phyloP scores from a whole-genome alignment of 2,329 filamentous ascomycete species.

The Daldinia sp. region DNA sequence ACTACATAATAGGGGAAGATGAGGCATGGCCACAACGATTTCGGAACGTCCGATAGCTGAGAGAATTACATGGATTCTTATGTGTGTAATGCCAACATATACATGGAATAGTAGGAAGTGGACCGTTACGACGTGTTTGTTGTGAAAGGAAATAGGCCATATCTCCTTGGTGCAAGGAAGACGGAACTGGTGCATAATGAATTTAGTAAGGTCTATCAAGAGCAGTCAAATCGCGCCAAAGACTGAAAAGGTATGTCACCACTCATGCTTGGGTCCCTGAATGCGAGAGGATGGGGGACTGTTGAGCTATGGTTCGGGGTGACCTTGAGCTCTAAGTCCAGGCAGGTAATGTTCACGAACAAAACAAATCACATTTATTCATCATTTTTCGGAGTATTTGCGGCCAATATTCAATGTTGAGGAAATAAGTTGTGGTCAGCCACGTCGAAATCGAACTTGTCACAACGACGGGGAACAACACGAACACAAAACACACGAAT shows the following conservation, averaged over 20 bases:
- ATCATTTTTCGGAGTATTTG: conserved; percentile 19
- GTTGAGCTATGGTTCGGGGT: not conserved
- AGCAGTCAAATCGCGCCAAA: not conserved
- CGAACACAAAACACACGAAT: not conserved
- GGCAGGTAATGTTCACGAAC: conserved; percentile 6
- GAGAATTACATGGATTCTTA: not conserved
- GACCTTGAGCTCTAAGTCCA: not conserved
- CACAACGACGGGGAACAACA: conserved; percentile 12
- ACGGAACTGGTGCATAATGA: not conserved
- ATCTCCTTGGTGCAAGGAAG: not conserved
- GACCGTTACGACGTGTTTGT: not conserved
- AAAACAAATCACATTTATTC: conserved; percentile 21
- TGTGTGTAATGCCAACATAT: not conserved
- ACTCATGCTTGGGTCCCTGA: not conserved
- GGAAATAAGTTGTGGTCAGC: conserved; percentile 18
- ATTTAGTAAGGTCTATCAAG: not conserved
- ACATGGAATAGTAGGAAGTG: not conserved
- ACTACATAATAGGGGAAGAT: not conserved
- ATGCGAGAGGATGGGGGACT: not conserved
- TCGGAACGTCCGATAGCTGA: not conserved
- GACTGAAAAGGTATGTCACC: not conserved
- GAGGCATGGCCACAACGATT: not conserved
- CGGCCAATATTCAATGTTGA: conserved; percentile 30
- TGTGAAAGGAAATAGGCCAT: not conserved
- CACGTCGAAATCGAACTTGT: conserved; percentile 10